Percentiles rank a stretch among this genome's conserved stretches.
Conservation (phyloP, 176 grass and related monocot species). For the Ensete ventricosum region DNA sequence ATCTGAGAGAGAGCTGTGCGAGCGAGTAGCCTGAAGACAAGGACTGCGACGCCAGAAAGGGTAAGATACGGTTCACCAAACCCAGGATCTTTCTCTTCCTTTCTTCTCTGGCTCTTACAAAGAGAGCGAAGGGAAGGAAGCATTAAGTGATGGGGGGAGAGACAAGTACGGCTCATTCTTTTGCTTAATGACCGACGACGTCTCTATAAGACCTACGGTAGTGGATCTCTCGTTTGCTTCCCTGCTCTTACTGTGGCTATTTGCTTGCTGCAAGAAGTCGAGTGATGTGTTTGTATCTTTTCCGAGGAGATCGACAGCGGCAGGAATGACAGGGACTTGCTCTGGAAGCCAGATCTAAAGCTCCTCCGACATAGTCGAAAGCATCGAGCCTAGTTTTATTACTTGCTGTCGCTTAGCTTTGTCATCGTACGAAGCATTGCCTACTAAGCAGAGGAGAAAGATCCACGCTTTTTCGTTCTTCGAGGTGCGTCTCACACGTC, state of each 20-base stretch:
- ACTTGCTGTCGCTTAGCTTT: neutral
- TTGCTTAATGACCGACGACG: too few relatives aligned
- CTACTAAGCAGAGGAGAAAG: neutral
- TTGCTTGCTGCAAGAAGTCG: too few relatives aligned
- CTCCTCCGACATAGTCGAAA: conserved; percentile 3
- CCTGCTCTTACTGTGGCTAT: neutral
- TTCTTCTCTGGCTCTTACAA: neutral
- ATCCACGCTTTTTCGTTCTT: conserved; percentile 19
- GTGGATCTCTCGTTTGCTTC: neutral
- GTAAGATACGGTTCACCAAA: neutral
- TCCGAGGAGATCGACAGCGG: neutral
- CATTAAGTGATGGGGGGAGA: too few relatives aligned
- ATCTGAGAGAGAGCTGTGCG: neutral
- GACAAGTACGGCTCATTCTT: too few relatives aligned
- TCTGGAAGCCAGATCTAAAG: neutral
- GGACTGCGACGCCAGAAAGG: neutral
- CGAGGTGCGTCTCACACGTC: neutral
- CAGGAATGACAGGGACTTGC: neutral
- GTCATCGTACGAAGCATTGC: neutral
- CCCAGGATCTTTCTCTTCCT: neutral
- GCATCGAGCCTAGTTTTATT: neutral
- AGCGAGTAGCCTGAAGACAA: neutral
- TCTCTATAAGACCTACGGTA: too few relatives aligned
- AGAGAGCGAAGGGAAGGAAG: too few relatives aligned
- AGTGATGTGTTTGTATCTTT: too few relatives aligned